A percentile compares a stretch with the other conserved stretches of the same genome.
phyloP scores from a whole-genome alignment of 148 eudicot genomes.

The Chenopodium album region DNA sequence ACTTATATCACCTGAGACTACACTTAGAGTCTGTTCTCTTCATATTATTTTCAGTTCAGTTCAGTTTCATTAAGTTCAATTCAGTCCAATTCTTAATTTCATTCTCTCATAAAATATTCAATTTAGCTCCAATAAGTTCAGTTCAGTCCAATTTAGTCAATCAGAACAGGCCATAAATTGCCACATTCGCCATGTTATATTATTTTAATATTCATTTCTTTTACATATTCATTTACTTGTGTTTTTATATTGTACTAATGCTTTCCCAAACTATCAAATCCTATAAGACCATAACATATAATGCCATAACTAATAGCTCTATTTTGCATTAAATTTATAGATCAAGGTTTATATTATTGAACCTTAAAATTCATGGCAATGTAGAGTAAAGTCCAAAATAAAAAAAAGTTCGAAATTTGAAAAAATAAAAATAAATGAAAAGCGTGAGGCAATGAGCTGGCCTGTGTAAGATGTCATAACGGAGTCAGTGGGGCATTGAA shows the following conservation, averaged over 20 bases:
- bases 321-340: neutral
- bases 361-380: neutral
- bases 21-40: no score
- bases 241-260: neutral
- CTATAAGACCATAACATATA: neutral
- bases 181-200: no score
- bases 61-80: no score
- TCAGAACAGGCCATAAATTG: no score
- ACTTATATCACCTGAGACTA: no score
- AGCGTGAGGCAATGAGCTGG: slow-evolving; percentile 20
- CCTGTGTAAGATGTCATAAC: slow-evolving; percentile 24
- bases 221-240: no score
- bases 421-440: slow-evolving; percentile 23
- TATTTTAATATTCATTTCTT: no score
- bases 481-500: slow-evolving; percentile 27
- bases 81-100: no score
- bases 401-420: slow-evolving; percentile 18
- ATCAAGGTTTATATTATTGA: neutral
- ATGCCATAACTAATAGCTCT: neutral
- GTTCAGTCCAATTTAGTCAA: no score
- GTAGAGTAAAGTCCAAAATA: neutral
- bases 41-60: no score
- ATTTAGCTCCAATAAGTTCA: no score
- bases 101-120: no score
- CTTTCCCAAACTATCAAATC: neutral